Conservation (phyloP, 805 yeast genomes). For the Starmerella cellae region DNA sequence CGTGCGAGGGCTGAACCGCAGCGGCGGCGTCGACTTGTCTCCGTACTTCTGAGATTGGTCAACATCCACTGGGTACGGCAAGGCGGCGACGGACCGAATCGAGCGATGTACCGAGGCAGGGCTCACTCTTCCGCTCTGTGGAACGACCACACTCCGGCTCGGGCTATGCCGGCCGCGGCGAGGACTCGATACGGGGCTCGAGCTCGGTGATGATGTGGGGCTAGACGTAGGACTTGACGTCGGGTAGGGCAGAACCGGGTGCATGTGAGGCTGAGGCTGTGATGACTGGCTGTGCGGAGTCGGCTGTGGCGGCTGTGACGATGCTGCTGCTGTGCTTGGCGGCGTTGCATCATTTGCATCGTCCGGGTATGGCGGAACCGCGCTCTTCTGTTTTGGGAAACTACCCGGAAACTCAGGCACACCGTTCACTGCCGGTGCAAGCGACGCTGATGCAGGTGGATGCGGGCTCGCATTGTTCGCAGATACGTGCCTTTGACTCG, state of each 20-base stretch:
- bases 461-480: too few species aligned
- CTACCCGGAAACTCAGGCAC: too few species aligned
- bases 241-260: conserved; percentile 4
- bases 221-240: neutral
- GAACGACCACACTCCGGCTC: neutral
- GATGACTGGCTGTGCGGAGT: neutral
- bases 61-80: conserved; percentile 2
- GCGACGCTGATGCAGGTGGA: too few species aligned
- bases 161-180: neutral
- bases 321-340: too few species aligned
- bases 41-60: neutral
- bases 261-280: neutral
- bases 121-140: neutral
- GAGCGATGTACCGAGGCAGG: neutral
- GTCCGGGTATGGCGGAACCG: too few species aligned
- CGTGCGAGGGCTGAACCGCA: neutral
- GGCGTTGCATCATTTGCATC: too few species aligned
- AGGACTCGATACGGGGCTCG: neutral
- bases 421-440: too few species aligned
- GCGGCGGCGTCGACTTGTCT: neutral
- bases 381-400: too few species aligned
- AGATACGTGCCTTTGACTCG: too few species aligned
- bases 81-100: neutral
- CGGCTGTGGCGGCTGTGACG: neutral
- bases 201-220: neutral